phyloP scores from a whole-genome alignment of 2,329 filamentous ascomycete genomes.

The Aspergillus pseudonomiae region DNA sequence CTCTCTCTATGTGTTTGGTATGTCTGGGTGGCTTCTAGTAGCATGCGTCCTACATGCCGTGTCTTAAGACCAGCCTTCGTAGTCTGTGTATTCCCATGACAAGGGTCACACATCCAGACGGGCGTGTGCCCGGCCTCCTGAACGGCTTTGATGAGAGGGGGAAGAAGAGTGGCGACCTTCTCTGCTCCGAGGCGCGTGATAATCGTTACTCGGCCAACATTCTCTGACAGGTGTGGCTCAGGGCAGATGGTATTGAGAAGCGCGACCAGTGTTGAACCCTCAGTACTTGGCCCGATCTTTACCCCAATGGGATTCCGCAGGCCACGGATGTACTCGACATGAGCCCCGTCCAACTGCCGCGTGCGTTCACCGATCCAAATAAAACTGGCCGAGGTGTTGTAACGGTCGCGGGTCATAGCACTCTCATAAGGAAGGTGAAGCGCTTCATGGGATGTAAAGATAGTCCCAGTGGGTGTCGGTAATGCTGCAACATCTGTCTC shows the following conservation, averaged over 20 bases:
- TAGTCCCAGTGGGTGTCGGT: neutral
- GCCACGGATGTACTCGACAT: constrained; percentile 93
- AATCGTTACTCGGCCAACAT: constrained; percentile 61
- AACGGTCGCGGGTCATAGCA: constrained; percentile 72
- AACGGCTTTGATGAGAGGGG: constrained; percentile 83
- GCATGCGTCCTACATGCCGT: constrained; percentile 80
- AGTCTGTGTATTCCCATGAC: constrained; percentile 75
- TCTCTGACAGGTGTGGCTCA: constrained; percentile 74
- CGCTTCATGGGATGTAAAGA: constrained; percentile 14
- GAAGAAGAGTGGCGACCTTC: constrained; percentile 72
- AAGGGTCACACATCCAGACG: constrained; percentile 95
- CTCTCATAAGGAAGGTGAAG: constrained; percentile 14
- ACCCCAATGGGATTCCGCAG: constrained; percentile 91
- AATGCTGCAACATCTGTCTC: neutral
- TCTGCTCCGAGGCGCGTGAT: constrained; percentile 87
- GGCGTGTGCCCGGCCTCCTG: constrained; percentile 72
- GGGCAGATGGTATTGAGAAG: constrained; percentile 85
- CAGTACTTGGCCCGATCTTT: constrained; percentile 86
- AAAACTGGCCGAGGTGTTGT: constrained; percentile 90
- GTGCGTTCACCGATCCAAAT: constrained; percentile 96
- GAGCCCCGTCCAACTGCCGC: constrained; percentile 82
- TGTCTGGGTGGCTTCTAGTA: constrained; percentile 78
- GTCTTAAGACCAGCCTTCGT: constrained; percentile 82
- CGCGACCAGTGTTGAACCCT: constrained; percentile 69
- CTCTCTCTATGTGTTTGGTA: constrained; percentile 78